A percentile compares a stretch with the other conserved stretches of the same genome.
phyloP scores from a whole-genome alignment of 768 basidiomycete species.

The Pleurotus giganteus region DNA sequence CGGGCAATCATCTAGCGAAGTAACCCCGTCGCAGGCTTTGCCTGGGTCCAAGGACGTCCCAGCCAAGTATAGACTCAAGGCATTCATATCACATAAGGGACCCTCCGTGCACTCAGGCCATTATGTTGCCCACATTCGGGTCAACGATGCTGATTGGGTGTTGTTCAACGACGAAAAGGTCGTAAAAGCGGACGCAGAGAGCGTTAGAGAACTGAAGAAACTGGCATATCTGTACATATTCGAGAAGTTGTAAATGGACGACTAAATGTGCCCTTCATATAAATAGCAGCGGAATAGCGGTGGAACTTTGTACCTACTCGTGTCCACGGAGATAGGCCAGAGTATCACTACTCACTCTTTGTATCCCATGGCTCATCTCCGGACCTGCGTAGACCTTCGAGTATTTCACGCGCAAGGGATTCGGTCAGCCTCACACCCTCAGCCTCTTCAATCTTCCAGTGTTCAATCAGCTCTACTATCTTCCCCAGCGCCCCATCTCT shows the following conservation, averaged over 20 bases:
- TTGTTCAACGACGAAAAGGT: conserved; percentile 97
- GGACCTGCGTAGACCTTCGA: neutral
- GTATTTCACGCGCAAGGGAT: neutral
- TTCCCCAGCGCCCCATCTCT: neutral
- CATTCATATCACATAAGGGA: conserved; percentile 97
- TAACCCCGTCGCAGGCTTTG: conserved; percentile 20
- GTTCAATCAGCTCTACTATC: conserved; percentile 5
- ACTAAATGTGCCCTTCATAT: too few species aligned
- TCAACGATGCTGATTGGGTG: conserved; percentile 65
- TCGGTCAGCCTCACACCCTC: neutral
- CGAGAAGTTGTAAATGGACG: conserved; percentile 48
- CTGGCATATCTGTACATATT: conserved; percentile 95
- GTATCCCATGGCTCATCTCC: neutral
- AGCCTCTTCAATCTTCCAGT: conserved; percentile 2
- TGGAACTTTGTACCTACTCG: too few species aligned
- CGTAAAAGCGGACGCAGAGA: conserved; percentile 81
- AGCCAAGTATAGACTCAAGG: conserved; percentile 78
- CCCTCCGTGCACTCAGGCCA: conserved; percentile 94
- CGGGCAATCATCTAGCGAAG: conserved; percentile 21
- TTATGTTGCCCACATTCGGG: conserved; percentile 80
- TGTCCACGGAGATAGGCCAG: too few species aligned
- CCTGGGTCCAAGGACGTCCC: conserved; percentile 63
- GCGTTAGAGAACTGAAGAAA: conserved; percentile 76
- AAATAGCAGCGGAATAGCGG: too few species aligned
- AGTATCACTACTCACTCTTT: too few species aligned